These are phyloP conservation scores for Ascochyta pisi DNA, from an alignment of 2,329 filamentous ascomycete species.

Conservation along the genomic window DNA sequence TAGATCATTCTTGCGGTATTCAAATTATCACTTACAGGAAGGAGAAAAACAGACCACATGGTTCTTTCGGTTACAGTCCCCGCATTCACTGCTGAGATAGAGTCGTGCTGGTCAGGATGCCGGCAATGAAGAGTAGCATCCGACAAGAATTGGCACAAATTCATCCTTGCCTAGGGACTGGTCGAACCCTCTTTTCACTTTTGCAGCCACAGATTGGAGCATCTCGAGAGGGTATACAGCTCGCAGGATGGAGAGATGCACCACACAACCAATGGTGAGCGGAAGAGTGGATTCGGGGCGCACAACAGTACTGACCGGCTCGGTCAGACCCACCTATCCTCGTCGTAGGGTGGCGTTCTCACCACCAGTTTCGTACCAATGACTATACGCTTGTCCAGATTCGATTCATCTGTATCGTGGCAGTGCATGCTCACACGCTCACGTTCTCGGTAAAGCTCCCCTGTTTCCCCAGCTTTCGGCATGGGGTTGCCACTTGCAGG, in stretches of 20 bases:
- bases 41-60: neutral
- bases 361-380: conserved; percentile 6
- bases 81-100: neutral
- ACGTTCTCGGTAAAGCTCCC: conserved; percentile 21
- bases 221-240: neutral
- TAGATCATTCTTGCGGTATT: neutral
- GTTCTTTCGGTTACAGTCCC: neutral
- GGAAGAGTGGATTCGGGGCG: neutral
- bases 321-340: neutral
- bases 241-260: neutral
- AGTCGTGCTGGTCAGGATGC: neutral
- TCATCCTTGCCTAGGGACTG: neutral
- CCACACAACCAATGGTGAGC: neutral
- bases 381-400: neutral
- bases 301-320: conserved; percentile 1
- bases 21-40: neutral
- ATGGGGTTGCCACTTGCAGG: conserved; percentile 24
- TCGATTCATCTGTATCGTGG: conserved; percentile 13
- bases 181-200: neutral
- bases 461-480: conserved; percentile 18
- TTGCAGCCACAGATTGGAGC: neutral
- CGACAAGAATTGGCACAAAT: neutral
- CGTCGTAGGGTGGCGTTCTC: conserved; percentile 1
- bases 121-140: neutral
- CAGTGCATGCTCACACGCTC: conserved; percentile 15